A percentile compares a stretch with the other conserved stretches of the same genome.
phyloP scores from a whole-genome alignment of 352 stramenopile species.

The Thalassiosira mediterranea region DNA sequence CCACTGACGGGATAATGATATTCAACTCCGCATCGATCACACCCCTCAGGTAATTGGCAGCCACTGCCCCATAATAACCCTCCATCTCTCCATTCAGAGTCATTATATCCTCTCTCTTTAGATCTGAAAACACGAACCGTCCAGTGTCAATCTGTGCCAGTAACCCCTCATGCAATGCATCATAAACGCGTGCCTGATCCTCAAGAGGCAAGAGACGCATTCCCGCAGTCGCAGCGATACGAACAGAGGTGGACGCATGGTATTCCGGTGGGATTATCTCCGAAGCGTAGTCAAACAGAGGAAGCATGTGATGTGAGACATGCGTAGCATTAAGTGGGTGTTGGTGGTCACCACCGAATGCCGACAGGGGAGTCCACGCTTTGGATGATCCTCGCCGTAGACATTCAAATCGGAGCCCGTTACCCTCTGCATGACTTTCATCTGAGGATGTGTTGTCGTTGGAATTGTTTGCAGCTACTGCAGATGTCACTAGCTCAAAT shows the following conservation, averaged over 20 bases:
- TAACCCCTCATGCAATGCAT: constrained; percentile 76
- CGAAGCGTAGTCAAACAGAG: constrained; percentile 77
- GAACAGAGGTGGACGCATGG: constrained; percentile 68
- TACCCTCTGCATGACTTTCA: constrained; percentile 5
- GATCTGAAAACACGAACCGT: constrained; percentile 65
- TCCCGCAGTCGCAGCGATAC: constrained; percentile 79
- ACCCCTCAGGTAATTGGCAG: constrained; percentile 81
- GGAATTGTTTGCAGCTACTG: not conserved
- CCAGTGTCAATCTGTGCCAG: constrained; percentile 34
- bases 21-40: constrained; percentile 73
- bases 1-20: constrained; percentile 34
- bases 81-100: constrained; percentile 78
- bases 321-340: constrained; percentile 60
- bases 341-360: constrained; percentile 37
- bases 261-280: constrained; percentile 69
- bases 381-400: constrained; percentile 70
- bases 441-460: constrained; percentile 8
- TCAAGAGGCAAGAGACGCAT: constrained; percentile 74
- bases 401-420: constrained; percentile 43
- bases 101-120: constrained; percentile 67
- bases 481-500: constrained; percentile 74
- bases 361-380: constrained; percentile 72
- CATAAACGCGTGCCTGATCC: constrained; percentile 74
- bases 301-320: constrained; percentile 77
- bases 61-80: constrained; percentile 79